These are phyloP conservation scores for Ilex paraguariensis DNA, from an alignment of 305 asterid species.

Conservation along the genomic window DNA sequence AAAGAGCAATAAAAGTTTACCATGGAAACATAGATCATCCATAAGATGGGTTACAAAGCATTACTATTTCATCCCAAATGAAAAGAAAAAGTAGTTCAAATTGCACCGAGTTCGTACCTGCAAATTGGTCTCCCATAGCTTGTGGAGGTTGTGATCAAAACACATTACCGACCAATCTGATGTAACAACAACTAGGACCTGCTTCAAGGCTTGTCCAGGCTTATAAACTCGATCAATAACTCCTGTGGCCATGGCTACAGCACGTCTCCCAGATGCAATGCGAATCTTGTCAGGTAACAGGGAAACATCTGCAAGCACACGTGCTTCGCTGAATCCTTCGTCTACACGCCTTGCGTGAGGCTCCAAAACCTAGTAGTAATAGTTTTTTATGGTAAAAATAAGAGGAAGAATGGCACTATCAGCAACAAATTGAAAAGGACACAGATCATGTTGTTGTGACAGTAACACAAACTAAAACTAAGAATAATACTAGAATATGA, in stretches of 20 bases:
- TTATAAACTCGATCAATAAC: slow-evolving; percentile 64
- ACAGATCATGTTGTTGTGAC: no score
- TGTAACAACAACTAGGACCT: slow-evolving; percentile 89
- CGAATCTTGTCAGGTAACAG: slow-evolving; percentile 92
- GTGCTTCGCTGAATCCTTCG: slow-evolving; percentile 91
- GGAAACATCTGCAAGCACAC: slow-evolving; percentile 69
- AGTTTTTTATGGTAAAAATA: slow-evolving; percentile 14
- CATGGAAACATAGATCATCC: no score
- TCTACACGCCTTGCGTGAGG: slow-evolving; percentile 85
- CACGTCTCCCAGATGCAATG: slow-evolving; percentile 84
- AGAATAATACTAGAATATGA: no score
- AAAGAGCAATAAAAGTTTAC: slow-evolving; percentile 1
- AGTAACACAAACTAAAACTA: no score
- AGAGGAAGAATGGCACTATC: no score
- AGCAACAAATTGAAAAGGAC: no score
- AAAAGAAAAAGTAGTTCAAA: slow-evolving; percentile 2
- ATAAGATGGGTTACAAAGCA: background rate
- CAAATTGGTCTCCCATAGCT: slow-evolving; percentile 90
- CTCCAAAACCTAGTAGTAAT: slow-evolving; percentile 63
- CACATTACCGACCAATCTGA: slow-evolving; percentile 97
- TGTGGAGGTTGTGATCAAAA: slow-evolving; percentile 91
- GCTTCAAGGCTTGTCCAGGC: slow-evolving; percentile 65
- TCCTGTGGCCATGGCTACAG: slow-evolving; percentile 96
- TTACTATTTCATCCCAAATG: background rate
- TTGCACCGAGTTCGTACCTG: slow-evolving; percentile 44